These are phyloP conservation scores for Tuctoria greenei DNA, from an alignment of 176 grass and related monocot genomes.

Conservation along the genomic window DNA sequence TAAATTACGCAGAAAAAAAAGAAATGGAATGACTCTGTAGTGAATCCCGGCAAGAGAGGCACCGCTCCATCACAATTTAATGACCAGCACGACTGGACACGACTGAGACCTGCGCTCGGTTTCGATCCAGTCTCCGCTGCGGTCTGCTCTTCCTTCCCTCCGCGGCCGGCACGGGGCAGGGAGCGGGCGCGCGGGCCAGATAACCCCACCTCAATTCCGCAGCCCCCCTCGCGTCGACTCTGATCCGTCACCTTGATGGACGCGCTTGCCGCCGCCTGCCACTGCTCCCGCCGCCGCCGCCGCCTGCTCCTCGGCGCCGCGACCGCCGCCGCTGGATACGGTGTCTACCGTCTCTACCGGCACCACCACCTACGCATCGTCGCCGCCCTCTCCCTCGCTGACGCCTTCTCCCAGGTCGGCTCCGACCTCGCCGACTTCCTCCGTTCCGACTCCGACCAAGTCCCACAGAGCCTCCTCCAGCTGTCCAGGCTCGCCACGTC, in stretches of 20 bases:
- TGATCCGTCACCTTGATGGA: slow-evolving; percentile 26
- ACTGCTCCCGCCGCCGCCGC: slow-evolving; percentile 32
- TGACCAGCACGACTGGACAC: not conserved
- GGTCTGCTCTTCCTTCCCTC: not conserved
- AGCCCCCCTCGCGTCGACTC: not conserved
- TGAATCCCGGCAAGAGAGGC: not conserved
- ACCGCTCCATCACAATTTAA: not conserved
- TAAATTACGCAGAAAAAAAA: not conserved
- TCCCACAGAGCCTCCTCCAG: slow-evolving; percentile 66
- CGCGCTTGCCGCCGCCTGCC: slow-evolving; percentile 9
- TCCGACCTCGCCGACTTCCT: slow-evolving; percentile 68
- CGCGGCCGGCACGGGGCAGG: not conserved
- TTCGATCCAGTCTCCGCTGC: not conserved
- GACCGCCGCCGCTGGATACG: slow-evolving; percentile 39
- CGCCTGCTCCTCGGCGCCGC: slow-evolving; percentile 40
- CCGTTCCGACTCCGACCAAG: slow-evolving; percentile 62
- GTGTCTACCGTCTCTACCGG: slow-evolving; percentile 48
- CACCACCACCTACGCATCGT: slow-evolving; percentile 42
- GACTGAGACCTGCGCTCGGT: not conserved
- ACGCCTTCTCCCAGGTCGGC: slow-evolving; percentile 46
- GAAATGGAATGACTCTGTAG: not conserved
- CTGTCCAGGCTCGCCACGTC: slow-evolving; percentile 74
- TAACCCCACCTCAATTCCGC: not conserved
- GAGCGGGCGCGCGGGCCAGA: not conserved
- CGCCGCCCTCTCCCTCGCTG: slow-evolving; percentile 54